These are phyloP conservation scores for Staphylotrichum longicolle DNA, from an alignment of 495 filamentous ascomycete species.

Conservation along the genomic window DNA sequence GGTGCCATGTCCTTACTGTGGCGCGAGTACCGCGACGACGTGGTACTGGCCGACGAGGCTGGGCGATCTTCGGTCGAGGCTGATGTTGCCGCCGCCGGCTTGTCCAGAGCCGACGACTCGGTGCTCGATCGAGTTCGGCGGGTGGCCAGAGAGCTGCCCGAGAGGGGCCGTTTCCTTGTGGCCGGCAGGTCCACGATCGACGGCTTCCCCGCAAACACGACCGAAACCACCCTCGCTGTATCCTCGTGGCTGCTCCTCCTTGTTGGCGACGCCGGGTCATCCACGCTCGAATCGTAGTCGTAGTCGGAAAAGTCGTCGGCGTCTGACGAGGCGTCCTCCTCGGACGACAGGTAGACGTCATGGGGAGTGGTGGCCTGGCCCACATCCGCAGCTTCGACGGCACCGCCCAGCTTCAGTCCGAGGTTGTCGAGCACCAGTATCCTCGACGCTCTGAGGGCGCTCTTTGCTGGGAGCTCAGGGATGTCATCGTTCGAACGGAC, in stretches of 20 bases:
- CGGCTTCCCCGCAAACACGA: conserved; percentile 48
- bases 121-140: conserved; percentile 30
- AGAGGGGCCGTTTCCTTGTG: conserved; percentile 37
- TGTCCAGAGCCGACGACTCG: conserved; percentile 16
- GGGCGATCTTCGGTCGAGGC: conserved; percentile 25
- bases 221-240: conserved; percentile 49
- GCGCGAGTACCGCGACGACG: conserved; percentile 19
- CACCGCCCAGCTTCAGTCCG: conserved; percentile 39
- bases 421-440: conserved; percentile 36
- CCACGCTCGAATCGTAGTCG: conserved; percentile 45
- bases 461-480: conserved; percentile 42
- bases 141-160: conserved; percentile 32
- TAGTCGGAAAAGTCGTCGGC: conserved; percentile 52
- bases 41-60: conserved; percentile 35
- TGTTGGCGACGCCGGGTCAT: conserved; percentile 37
- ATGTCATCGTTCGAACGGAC: conserved; percentile 19
- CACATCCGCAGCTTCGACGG: conserved; percentile 34
- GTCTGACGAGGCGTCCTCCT: conserved; percentile 51
- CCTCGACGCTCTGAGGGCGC: conserved; percentile 43
- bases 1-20: conserved; percentile 8
- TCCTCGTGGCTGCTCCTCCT: conserved; percentile 45
- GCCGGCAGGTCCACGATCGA: conserved; percentile 46
- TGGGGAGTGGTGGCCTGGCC: conserved; percentile 38
- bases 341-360: conserved; percentile 51
- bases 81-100: conserved; percentile 7